Evolutionary conservation across 2,329 filamentous ascomycete genomes (phyloP), one percentile per base, ranked within the genome.

Genomic region (Rutstroemia sp.): DNA sequence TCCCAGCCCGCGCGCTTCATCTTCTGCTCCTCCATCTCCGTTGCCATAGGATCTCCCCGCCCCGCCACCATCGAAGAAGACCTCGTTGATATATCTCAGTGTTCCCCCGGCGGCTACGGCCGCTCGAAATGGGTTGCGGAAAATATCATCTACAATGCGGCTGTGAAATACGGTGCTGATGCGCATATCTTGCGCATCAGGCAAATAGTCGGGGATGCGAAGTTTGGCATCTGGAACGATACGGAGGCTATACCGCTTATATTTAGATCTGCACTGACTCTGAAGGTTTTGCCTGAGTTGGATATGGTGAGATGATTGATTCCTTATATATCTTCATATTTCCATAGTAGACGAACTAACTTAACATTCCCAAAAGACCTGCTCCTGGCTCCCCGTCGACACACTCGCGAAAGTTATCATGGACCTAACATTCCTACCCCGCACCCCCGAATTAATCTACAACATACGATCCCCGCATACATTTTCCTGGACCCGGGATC

Each of bases 211-310:
- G 76, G 72, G 1, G 76, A 79, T 58, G 75, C 70, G 0, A 56
- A 65, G 1, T 57, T 68, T 10, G 78, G 77, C 2, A 64, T 76
- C 2, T 81, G 78, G 79, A 80, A 78, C 60, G 63, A 65, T 4
- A 74, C 70, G 0, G 78, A 80, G 59, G 78, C 76, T 0, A 77
- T 79, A 16, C 77, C 79, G 0, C 63, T 80, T 48, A 74, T 81
- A 62, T 65, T 83, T 0, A 75, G 74, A 42, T 73, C 69, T 0
- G 75, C 73, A 0, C 62, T 65, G 1, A 73, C 75, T 0, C 70
- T 76, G 2, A 74, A 75, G 3, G 65, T 70, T 0, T 78, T 4
- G 61, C 64, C n/a, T 7, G 25, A 12, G n/a, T 66, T 82, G 2
- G 65, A 72, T 2, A 76, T 79, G 48, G 65, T 49, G 56, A 34